Percentiles rank a stretch among this genome's conserved stretches.
Conservation (phyloP, 2,329 filamentous ascomycete genomes). For the Alternaria consortialis region DNA sequence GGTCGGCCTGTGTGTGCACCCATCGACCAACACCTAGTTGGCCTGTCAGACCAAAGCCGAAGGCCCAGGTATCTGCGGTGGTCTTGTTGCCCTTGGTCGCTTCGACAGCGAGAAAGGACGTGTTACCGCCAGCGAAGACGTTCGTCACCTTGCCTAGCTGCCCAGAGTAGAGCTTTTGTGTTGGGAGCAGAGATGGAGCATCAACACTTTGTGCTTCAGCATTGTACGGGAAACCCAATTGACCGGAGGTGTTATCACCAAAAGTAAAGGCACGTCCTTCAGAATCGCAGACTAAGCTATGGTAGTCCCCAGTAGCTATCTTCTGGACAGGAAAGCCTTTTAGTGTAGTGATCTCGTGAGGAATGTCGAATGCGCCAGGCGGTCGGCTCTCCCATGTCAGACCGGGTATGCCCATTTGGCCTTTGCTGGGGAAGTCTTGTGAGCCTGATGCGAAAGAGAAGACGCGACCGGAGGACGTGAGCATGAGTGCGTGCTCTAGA, state of each 20-base stretch:
- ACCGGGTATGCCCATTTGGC: constrained; percentile 87
- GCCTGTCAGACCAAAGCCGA: constrained; percentile 85
- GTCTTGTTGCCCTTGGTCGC: constrained; percentile 69
- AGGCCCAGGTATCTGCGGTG: constrained; percentile 83
- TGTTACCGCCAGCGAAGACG: constrained; percentile 85
- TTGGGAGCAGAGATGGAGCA: constrained; percentile 73
- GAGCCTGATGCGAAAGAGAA: constrained; percentile 88
- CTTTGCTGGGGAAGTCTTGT: constrained; percentile 78
- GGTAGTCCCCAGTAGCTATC: constrained; percentile 85
- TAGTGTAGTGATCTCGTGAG: constrained; percentile 79
- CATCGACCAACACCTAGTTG: constrained; percentile 85
- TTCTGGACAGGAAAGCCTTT: constrained; percentile 74
- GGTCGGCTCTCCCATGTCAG: constrained; percentile 82
- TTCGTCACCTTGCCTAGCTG: constrained; percentile 73
- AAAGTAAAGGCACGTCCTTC: constrained; percentile 84
- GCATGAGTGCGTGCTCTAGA: constrained; percentile 83
- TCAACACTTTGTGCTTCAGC: constrained; percentile 70
- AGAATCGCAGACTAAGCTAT: constrained; percentile 81
- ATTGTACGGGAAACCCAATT: constrained; percentile 82
- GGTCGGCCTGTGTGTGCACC: constrained; percentile 83
- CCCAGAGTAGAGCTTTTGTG: constrained; percentile 75
- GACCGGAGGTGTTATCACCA: constrained; percentile 91
- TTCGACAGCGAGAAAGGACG: constrained; percentile 88
- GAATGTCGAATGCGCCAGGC: constrained; percentile 78
- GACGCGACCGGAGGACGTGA: constrained; percentile 84